phyloP scores from a whole-genome alignment of 2,329 filamentous ascomycete species.

The Colletotrichum sp. region DNA sequence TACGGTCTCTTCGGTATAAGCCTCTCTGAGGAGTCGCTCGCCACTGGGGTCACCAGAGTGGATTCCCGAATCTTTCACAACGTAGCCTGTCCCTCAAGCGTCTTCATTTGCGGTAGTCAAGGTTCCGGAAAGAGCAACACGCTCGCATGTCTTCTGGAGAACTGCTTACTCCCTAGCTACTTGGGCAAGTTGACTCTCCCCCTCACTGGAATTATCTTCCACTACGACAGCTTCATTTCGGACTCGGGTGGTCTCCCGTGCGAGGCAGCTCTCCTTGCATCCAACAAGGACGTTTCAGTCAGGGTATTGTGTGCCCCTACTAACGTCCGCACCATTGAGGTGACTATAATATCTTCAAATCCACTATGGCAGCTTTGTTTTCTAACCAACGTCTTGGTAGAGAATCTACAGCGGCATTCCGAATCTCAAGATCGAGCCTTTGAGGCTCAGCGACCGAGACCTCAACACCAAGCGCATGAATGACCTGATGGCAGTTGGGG shows the following conservation, averaged over 20 bases:
- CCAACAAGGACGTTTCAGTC: slow-evolving; percentile 46
- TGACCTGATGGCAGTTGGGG: slow-evolving; percentile 62
- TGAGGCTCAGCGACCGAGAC: slow-evolving; percentile 55
- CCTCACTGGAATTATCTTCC: slow-evolving; percentile 67
- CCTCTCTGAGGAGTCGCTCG: not conserved
- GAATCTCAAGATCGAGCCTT: slow-evolving; percentile 51
- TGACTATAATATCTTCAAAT: not conserved
- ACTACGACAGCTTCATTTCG: slow-evolving; percentile 64
- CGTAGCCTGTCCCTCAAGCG: slow-evolving; percentile 56
- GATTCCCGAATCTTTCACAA: slow-evolving; percentile 47
- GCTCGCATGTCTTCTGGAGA: slow-evolving; percentile 60
- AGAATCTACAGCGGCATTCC: slow-evolving; percentile 44
- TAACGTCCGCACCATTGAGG: slow-evolving; percentile 45
- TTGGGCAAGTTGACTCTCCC: slow-evolving; percentile 54
- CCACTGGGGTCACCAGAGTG: no score
- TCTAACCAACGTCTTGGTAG: slow-evolving; percentile 23
- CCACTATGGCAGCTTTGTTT: not conserved
- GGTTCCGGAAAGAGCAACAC: slow-evolving; percentile 70
- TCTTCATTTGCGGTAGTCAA: slow-evolving; percentile 69
- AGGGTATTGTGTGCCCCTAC: slow-evolving; percentile 60
- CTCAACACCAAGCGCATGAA: slow-evolving; percentile 65
- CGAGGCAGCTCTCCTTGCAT: slow-evolving; percentile 63
- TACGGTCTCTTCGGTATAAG: slow-evolving; percentile 27
- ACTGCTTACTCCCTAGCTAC: slow-evolving; percentile 53
- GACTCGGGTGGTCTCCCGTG: slow-evolving; percentile 55